Percentiles rank a stretch among this genome's conserved stretches.
These are phyloP conservation scores for Agastache rugosa DNA, from an alignment of 257 asterid genomes.

Conservation along the genomic window DNA sequence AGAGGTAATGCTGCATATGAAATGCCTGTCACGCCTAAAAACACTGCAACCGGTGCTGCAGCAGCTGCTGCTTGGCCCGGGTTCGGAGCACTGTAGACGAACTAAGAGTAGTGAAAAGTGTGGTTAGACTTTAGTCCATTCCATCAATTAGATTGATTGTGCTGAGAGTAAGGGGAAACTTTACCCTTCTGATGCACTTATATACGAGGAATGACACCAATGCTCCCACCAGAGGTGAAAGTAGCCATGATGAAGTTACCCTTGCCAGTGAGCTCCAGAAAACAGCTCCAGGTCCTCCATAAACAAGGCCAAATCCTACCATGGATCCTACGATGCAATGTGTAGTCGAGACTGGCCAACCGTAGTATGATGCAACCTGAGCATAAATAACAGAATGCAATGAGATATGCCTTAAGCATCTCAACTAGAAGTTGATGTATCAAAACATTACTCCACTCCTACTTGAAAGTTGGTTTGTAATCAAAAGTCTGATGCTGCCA, in stretches of 20 bases:
- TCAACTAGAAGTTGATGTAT: background rate
- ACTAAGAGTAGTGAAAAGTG: constrained; percentile 58
- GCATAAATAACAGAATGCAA: background rate
- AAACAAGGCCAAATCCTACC: constrained; percentile 94
- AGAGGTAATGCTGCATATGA: constrained; percentile 86
- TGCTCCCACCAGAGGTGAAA: constrained; percentile 89
- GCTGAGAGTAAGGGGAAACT: background rate
- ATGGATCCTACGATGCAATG: constrained; percentile 97
- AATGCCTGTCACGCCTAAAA: constrained; percentile 77
- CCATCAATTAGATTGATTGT: background rate
- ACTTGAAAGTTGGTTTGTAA: background rate
- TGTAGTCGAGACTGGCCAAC: constrained; percentile 98
- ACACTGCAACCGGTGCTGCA: constrained; percentile 88
- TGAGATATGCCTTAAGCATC: background rate
- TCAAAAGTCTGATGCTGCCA: background rate
- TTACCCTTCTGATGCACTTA: constrained; percentile 88
- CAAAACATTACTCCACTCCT: background rate
- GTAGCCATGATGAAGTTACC: constrained; percentile 89
- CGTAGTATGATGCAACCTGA: constrained; percentile 94
- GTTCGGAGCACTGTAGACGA: constrained; percentile 94
- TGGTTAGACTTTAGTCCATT: constrained; percentile 42
- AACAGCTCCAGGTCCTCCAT: constrained; percentile 91
- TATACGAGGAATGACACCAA: constrained; percentile 84
- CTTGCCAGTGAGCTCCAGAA: constrained; percentile 94
- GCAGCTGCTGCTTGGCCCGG: constrained; percentile 98